Base-by-base conservation (phyloP, 176 grass and related monocot species). In the Coix lacrymajobi region DNA sequence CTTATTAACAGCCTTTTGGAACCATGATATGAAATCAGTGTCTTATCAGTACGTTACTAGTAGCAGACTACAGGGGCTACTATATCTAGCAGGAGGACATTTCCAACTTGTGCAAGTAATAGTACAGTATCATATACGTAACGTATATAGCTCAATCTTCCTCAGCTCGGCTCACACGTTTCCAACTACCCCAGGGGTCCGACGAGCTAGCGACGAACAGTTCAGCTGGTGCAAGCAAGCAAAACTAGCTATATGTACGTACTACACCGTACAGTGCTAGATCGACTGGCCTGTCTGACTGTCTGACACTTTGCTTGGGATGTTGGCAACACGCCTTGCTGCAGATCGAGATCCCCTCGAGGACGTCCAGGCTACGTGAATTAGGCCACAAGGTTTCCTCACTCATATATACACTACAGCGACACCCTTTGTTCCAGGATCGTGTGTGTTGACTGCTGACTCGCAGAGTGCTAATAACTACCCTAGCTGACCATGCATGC, bases 261-360 rank as follows among this genome's bases (percentile, higher is more conserved):
- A 14, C 13, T 24, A 46, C 6, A 28, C 34, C 1, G 7, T 7
- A n/a, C 26, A 26, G 17, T 17, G 8, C 20, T 31, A 28, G 37
- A 31, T n/a, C n/a, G n/a, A n/a, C n/a, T n/a, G n/a, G n/a, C 85
- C 30, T 38, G n/a, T 61, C 11, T 73, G 66, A 28, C 65, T 46
- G 7, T 37, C 12, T 33, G 36, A 36, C 65, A 5, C 84, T 83
- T 91, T 94, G 80, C 89, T 89, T 87, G 17, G 62, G 43, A 87
- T 79, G 76, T 49, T 69, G 36, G 54, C 84, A 89, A 87, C 49
- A 87, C 49, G 63, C 28, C 10, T 78, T 60, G 34, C 9, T 3
- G 39, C 20, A n/a, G 68, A n/a, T n/a, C n/a, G n/a, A 75, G 77
- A 83, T 87, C 90, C 84, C 90, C 30, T 78, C 8, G 78, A 90